Evolutionary conservation across 2,329 filamentous ascomycete species (phyloP).

Genomic region (Ceratocystis lukuohia): DNA sequence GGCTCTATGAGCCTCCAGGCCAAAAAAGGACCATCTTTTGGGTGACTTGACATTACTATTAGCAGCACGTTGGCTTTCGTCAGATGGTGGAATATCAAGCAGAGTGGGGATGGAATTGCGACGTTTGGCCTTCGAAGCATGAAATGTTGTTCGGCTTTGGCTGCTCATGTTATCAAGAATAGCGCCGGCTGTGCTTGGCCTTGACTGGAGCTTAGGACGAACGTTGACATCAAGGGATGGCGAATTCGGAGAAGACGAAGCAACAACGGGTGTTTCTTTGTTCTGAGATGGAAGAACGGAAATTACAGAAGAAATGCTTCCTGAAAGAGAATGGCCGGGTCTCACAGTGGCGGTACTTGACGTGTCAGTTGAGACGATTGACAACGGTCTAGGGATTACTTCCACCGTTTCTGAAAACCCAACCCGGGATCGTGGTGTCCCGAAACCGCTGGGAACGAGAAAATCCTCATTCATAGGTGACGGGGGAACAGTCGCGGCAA

Average conservation of each 20-base stretch:
- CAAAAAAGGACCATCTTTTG: conserved; percentile 50
- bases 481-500: neutral
- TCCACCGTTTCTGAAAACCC: conserved; percentile 76
- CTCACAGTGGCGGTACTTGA: conserved; percentile 61
- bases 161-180: conserved; percentile 40
- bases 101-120: conserved; percentile 48
- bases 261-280: conserved; percentile 24
- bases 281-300: conserved; percentile 29
- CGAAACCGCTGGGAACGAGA: neutral
- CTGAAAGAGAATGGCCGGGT: conserved; percentile 58
- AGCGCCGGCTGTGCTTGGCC: conserved; percentile 60
- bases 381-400: conserved; percentile 70
- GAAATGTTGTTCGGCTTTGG: conserved; percentile 16
- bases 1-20: conserved; percentile 37
- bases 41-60: conserved; percentile 38
- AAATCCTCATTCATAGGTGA: neutral
- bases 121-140: conserved; percentile 32
- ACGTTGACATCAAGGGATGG: neutral
- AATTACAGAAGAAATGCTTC: conserved; percentile 66
- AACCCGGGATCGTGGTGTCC: conserved; percentile 47
- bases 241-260: neutral
- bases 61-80: conserved; percentile 26
- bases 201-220: conserved; percentile 29
- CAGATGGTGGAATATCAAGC: conserved; percentile 27
- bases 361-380: conserved; percentile 71